Percentiles rank a stretch among this genome's conserved stretches.
Evolutionary conservation across 345 rosid species (phyloP).

Genomic region (Eucalyptus cloeziana): DNA sequence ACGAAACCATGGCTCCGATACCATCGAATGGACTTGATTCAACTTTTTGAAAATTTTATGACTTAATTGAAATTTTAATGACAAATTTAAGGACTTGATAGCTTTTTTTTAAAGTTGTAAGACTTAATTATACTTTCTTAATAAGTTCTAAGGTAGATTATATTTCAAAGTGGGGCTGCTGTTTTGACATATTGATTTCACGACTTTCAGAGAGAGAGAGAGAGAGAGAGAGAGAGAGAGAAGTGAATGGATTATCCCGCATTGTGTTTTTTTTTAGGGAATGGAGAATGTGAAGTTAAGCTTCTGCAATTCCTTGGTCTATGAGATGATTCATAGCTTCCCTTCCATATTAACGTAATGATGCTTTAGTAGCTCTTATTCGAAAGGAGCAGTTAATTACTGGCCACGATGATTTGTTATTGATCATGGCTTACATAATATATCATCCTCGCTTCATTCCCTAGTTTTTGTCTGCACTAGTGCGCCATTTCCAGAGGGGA

Average conservation of each 20-base stretch:
- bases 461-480: neutral
- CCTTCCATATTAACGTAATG: neutral
- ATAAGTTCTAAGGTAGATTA: too few relatives aligned
- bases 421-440: neutral
- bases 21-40: too few relatives aligned
- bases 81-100: too few relatives aligned
- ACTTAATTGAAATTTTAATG: too few relatives aligned
- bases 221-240: too few relatives aligned
- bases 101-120: too few relatives aligned
- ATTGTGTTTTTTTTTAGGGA: neutral
- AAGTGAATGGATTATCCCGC: neutral
- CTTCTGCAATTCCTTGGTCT: neutral
- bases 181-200: too few relatives aligned
- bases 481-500: neutral
- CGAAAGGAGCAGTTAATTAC: neutral
- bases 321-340: neutral
- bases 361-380: neutral
- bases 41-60: too few relatives aligned
- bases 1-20: too few relatives aligned
- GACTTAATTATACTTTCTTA: too few relatives aligned
- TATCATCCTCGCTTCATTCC: neutral
- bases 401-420: neutral
- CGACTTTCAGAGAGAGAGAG: too few relatives aligned
- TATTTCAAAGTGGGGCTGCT: too few relatives aligned
- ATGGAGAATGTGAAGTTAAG: neutral